Evolutionary conservation across 352 stramenopile species (phyloP).

Genomic region (Phytophthora sansomeana): DNA sequence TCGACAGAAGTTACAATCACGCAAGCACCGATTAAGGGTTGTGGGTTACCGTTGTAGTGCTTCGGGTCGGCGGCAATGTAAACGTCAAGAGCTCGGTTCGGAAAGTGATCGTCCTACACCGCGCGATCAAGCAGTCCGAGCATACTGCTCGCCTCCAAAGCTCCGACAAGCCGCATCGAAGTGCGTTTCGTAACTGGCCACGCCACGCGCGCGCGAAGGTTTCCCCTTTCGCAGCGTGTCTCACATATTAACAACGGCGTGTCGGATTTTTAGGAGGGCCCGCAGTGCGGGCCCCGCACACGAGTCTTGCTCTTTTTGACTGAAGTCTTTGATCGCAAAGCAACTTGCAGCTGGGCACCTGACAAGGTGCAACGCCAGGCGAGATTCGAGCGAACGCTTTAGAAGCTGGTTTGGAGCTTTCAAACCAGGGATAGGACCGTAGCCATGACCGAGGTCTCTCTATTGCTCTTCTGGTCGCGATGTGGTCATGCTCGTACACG

Average conservation of each 20-base stretch:
- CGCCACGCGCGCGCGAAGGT: too few relatives aligned
- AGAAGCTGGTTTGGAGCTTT: not conserved
- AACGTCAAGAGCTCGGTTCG: too few relatives aligned
- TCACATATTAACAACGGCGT: not conserved
- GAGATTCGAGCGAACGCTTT: not conserved
- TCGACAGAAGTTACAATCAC: too few relatives aligned
- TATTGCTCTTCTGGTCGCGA: not conserved
- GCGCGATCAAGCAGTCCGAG: too few relatives aligned
- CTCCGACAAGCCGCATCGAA: too few relatives aligned
- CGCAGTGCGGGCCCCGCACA: not conserved
- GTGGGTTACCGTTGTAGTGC: too few relatives aligned
- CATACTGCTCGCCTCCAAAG: too few relatives aligned
- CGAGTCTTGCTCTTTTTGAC: not conserved
- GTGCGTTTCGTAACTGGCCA: not conserved
- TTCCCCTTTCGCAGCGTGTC: not conserved
- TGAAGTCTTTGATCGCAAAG: not conserved
- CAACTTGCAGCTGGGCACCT: not conserved
- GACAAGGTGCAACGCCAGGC: too few relatives aligned
- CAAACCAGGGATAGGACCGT: not conserved
- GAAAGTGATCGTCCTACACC: too few relatives aligned
- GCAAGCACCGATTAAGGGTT: too few relatives aligned
- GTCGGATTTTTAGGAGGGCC: slow-evolving; percentile 1
- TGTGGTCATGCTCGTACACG: too few relatives aligned
- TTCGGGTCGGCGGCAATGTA: too few relatives aligned
- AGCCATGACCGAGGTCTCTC: not conserved